Evolutionary conservation across 129 eudicot genomes (phyloP).

Genomic region (Silybum marianum): DNA sequence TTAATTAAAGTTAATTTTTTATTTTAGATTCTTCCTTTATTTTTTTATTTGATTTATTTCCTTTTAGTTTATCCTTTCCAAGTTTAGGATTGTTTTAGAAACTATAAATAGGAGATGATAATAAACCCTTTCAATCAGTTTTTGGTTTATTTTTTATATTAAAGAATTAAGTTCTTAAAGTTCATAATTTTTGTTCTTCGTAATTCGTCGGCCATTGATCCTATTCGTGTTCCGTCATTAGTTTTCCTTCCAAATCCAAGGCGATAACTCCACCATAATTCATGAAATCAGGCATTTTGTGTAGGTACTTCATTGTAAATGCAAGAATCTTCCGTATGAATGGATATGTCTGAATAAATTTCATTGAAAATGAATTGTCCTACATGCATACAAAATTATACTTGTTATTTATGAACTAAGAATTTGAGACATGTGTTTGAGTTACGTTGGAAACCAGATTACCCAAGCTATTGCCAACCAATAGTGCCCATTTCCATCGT

Average conservation of each 20-base stretch:
- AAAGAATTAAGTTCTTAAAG: too few species aligned
- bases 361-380: constrained; percentile 14
- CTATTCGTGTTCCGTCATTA: too few species aligned
- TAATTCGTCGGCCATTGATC: too few species aligned
- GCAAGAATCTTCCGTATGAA: constrained; percentile 23
- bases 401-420: background rate
- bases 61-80: too few species aligned
- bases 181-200: too few species aligned
- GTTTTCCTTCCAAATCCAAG: constrained; percentile 31
- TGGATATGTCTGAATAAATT: constrained; percentile 2
- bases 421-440: background rate
- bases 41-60: too few species aligned
- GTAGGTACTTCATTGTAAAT: constrained; percentile 13
- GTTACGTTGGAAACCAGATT: constrained; percentile 5
- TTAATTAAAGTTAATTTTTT: too few species aligned
- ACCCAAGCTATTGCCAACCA: constrained; percentile 66
- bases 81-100: too few species aligned
- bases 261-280: constrained; percentile 28
- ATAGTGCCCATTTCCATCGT: constrained; percentile 71
- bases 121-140: too few species aligned
- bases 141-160: too few species aligned
- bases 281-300: constrained; percentile 15
- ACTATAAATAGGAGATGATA: too few species aligned
- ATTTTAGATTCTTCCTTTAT: too few species aligned
- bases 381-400: background rate